phyloP scores from a whole-genome alignment of 2,329 filamentous ascomycete genomes.

The Drechmeria coniospora region DNA sequence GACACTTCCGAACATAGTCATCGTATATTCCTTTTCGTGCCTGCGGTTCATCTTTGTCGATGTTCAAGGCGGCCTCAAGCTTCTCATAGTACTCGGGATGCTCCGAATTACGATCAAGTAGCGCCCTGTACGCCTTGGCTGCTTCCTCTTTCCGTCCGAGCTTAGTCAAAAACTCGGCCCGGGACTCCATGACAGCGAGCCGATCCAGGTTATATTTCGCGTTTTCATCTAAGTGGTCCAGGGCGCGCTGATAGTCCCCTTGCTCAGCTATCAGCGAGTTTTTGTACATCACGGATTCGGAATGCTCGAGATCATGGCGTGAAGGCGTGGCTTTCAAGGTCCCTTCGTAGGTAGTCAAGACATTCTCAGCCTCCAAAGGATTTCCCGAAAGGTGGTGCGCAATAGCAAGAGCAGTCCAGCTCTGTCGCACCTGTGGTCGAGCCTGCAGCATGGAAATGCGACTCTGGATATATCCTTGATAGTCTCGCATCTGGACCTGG shows the following conservation, averaged over 20 bases:
- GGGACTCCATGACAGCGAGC: slow-evolving; percentile 69
- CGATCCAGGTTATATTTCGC: slow-evolving; percentile 70
- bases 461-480: slow-evolving; percentile 82
- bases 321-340: slow-evolving; percentile 71
- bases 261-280: slow-evolving; percentile 86
- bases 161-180: slow-evolving; percentile 69
- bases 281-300: slow-evolving; percentile 88
- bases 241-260: slow-evolving; percentile 65
- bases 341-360: slow-evolving; percentile 82
- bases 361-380: slow-evolving; percentile 72
- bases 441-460: slow-evolving; percentile 76
- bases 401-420: slow-evolving; percentile 94
- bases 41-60: slow-evolving; percentile 41
- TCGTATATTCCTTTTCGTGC: slow-evolving; percentile 56
- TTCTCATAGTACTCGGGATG: slow-evolving; percentile 74
- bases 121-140: slow-evolving; percentile 59
- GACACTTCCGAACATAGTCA: slow-evolving; percentile 65
- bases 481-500: slow-evolving; percentile 94
- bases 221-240: slow-evolving; percentile 71
- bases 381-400: slow-evolving; percentile 86
- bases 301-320: slow-evolving; percentile 75
- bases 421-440: slow-evolving; percentile 67
- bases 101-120: slow-evolving; percentile 80
- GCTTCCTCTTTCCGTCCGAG: slow-evolving; percentile 69
- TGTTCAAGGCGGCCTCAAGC: slow-evolving; percentile 51